Evolutionary conservation across 1,139 yeast species (phyloP).

Genomic region (Taphrina betulina): DNA sequence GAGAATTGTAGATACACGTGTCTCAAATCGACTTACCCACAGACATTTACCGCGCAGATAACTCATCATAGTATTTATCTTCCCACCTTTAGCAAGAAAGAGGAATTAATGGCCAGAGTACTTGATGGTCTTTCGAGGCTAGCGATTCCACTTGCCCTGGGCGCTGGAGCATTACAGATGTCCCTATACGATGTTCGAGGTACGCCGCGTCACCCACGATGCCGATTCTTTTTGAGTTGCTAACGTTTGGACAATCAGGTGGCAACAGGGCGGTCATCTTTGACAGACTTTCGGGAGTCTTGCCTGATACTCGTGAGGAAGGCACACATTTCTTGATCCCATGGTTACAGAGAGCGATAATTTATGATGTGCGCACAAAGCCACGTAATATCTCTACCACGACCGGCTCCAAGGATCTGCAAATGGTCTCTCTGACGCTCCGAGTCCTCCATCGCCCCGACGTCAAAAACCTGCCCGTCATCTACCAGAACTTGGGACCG

Average conservation of each 20-base stretch:
- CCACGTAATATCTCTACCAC: conserved; percentile 93
- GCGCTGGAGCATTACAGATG: conserved; percentile 64
- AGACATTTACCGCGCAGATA: too few relatives aligned
- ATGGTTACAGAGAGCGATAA: conserved; percentile 89
- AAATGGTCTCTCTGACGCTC: conserved; percentile 88
- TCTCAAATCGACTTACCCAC: too few relatives aligned
- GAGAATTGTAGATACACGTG: too few relatives aligned
- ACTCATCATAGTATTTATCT: too few relatives aligned
- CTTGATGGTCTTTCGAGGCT: conserved; percentile 34
- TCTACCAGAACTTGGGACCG: conserved; percentile 83
- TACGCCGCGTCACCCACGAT: not conserved
- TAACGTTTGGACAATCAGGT: too few relatives aligned
- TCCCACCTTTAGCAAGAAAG: too few relatives aligned
- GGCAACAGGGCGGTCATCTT: conserved; percentile 95
- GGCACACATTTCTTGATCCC: conserved; percentile 96
- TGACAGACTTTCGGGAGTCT: conserved; percentile 87
- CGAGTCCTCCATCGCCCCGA: conserved; percentile 95
- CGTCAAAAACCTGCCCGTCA: conserved; percentile 71
- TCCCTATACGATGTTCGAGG: conserved; percentile 81
- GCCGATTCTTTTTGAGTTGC: too few relatives aligned
- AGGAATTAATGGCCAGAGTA: conserved; percentile 30
- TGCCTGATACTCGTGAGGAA: conserved; percentile 82
- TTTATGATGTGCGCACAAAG: conserved; percentile 85
- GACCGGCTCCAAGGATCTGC: conserved; percentile 96
- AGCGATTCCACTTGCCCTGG: conserved; percentile 54